Base-by-base conservation (phyloP, 2,329 filamentous ascomycete genomes). In the Aspergillus sp. region DNA sequence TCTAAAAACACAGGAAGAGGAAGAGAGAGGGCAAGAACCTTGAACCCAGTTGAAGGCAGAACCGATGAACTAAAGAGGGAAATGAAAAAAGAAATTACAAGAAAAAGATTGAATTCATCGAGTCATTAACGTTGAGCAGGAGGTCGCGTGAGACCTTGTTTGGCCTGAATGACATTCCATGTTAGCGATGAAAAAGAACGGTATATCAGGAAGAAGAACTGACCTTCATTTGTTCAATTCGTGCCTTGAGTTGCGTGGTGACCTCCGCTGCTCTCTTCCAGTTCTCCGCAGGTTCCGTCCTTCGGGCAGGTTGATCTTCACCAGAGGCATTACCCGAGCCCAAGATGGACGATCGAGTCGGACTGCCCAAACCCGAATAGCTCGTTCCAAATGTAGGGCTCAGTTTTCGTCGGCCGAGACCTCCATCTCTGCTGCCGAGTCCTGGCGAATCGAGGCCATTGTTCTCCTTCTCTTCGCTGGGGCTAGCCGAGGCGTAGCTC, bases 221-320 rank as follows among this genome's bases (percentile, higher is more conserved):
- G 6, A 75, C 86, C 84, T 98, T 99, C 95, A 99, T 99, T 82
- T 95, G 90, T 81, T 98, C 95, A 76, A 99, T 99, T 74, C 95
- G 87, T 55, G 94, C 92, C 81, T 98, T 99, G 71, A 99, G 77
- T 75, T 97, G 95, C 77, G 93, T 97, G 56, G 95, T 99, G 59
- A 99, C 95, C 80, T 99, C 95, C 2, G 95, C 95, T 18, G 95
- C 95, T 67, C 95, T 84, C 80, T 93, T 96, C 95, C 95, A 99
- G 74, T 93, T 98, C 79, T 99, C 95, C 18, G 88, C 87, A 0
- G 87, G 87, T 51, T 87, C 85, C 16, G 71, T 60, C 57, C 69
- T 75, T 62, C 70, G 67, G 51, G 61, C 68, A 62, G 64, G 73
- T 54, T 64, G 71, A 55, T 71, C 71, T 56, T 71, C 75, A 63